Evolutionary conservation across 2,329 filamentous ascomycete genomes (phyloP).

Genomic region (Fusarium sp.): DNA sequence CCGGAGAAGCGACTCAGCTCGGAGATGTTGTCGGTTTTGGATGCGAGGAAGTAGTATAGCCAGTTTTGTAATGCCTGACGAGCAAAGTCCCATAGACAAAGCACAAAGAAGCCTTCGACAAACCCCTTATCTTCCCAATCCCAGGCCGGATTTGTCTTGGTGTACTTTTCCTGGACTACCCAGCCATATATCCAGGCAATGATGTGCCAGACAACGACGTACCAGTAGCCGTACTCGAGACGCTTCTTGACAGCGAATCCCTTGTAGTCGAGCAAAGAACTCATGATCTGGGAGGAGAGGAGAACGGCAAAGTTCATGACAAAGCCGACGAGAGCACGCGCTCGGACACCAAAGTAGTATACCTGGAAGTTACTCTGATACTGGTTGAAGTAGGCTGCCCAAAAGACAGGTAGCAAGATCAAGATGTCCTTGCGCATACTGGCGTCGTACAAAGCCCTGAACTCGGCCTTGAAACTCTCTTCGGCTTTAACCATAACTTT

Average conservation of each 20-base stretch:
- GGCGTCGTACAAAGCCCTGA: conserved; percentile 1
- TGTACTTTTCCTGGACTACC: conserved; percentile 63
- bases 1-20: conserved; percentile 56
- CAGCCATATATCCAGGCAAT: conserved; percentile 62
- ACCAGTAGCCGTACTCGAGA: conserved; percentile 56
- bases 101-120: conserved; percentile 57
- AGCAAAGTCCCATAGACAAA: conserved; percentile 60
- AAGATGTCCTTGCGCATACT: conserved; percentile 12
- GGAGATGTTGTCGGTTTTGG: conserved; percentile 64
- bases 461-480: conserved; percentile 5
- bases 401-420: conserved; percentile 7
- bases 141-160: conserved; percentile 49
- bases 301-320: conserved; percentile 14
- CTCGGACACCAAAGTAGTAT: conserved; percentile 19
- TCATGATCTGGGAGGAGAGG: conserved; percentile 12
- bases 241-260: conserved; percentile 43
- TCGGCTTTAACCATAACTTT: conserved; percentile 8
- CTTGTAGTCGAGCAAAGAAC: conserved; percentile 13
- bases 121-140: conserved; percentile 57
- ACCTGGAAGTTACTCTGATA: conserved; percentile 13
- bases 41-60: conserved; percentile 64
- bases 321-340: conserved; percentile 12
- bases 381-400: conserved; percentile 17
- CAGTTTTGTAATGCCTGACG: conserved; percentile 64
- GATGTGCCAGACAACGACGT: conserved; percentile 55